phyloP scores from a whole-genome alignment of 257 asterid species.

The Leonotis leonurus region DNA sequence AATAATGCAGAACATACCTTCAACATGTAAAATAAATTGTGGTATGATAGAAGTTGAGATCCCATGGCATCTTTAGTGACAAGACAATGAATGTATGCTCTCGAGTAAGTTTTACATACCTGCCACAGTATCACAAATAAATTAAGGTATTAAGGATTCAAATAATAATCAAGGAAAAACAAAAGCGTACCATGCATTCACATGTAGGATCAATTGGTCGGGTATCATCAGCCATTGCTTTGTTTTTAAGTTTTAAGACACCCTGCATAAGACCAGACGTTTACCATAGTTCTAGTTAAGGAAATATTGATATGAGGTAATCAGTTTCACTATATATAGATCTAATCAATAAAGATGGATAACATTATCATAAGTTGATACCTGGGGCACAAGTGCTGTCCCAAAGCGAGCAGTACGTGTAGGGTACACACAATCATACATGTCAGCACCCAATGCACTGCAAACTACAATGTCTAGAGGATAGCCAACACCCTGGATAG shows the following conservation, averaged over 20 bases:
- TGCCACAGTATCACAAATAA: slow-evolving; percentile 18
- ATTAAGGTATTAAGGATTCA: background rate
- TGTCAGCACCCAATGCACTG: slow-evolving; percentile 99
- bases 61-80: slow-evolving; percentile 99
- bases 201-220: slow-evolving; percentile 77
- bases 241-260: slow-evolving; percentile 72
- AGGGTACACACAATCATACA: slow-evolving; percentile 98
- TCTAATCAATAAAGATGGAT: slow-evolving; percentile 1
- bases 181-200: slow-evolving; percentile 69
- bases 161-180: background rate
- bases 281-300: too few relatives aligned
- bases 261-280: slow-evolving; percentile 49
- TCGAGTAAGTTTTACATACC: slow-evolving; percentile 83
- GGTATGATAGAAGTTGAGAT: slow-evolving; percentile 88
- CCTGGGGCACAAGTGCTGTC: slow-evolving; percentile 96
- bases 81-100: slow-evolving; percentile 92
- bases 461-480: slow-evolving; percentile 96
- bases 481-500: slow-evolving; percentile 86
- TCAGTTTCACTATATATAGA: background rate
- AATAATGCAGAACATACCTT: slow-evolving; percentile 34
- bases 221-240: slow-evolving; percentile 75
- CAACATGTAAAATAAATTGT: slow-evolving; percentile 87
- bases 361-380: slow-evolving; percentile 19
- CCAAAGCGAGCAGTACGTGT: slow-evolving; percentile 99
- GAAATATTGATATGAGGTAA: background rate